Evolutionary conservation across 73 alveolate genomes (phyloP), one percentile per base, ranked within the genome.

Genomic region (Paramecium sonneborni): DNA sequence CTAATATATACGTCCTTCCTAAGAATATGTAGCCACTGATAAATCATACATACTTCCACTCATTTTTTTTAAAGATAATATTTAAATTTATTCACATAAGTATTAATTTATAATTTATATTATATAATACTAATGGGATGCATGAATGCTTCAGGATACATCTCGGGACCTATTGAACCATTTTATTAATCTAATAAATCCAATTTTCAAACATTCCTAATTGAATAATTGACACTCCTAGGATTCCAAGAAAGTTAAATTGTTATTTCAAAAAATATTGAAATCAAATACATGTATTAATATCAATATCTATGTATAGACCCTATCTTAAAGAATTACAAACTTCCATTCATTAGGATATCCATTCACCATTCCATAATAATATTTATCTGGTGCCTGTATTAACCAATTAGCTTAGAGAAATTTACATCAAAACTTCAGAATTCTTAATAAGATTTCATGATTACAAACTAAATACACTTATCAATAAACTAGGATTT

Each of bases 1-100:
- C 86, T 97, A 95, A 93, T 92, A 97, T 93, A 97, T 96, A 69
- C 97, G 93, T 34, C 99, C 99, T 92, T 97, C 99, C 32, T 97
- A 98, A 23, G 98, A 96, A 69, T 93, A 89, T 38, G 98, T 93
- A 9, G 57, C 97, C 62, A 94, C 93, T 67, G 93, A 92, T 93
- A 85, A 93, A 76, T 97, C 99, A 92, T 95, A 97, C 95, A 39
- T 46, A 37, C 90, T 79, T 46, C 90, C 90, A 79, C 90, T 79
- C 90, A 79, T 79, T 35, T 72, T 37, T 52, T 52, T 52, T 52
- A 52, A 52, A 52, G 68, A 72, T 28, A 41, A 72, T 72, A 34
- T 72, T 72, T 35, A 72, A 72, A 72, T 72, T 72, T 32, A 72
- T 12, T 52, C 58, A 72, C 86, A 72, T 72, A 35, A 72, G 86